Evolutionary conservation across 805 yeast species (phyloP), one percentile per base, ranked within the genome.

Genomic region (Vanderwaltozyma verrucispora): DNA sequence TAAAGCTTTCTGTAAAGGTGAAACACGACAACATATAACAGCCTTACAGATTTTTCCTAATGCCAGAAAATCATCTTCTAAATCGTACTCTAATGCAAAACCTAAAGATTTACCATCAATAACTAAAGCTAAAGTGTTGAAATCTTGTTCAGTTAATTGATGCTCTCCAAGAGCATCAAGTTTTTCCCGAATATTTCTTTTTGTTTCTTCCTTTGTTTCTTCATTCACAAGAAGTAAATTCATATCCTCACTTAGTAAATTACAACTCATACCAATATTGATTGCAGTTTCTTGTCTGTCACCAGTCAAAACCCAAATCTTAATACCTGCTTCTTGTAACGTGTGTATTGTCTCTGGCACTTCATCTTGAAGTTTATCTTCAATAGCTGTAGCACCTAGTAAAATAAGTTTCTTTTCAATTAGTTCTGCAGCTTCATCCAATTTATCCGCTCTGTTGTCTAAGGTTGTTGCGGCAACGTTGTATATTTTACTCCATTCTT

Each of bases 261-360:
- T 86, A 67, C 98, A 94, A 51, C 96, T 85, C 96, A 92, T 87
- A 43, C 98, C 99, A 54, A 92, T 92, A 58, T 92, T 92, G 47
- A 92, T 83, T 1, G 99, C 99, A 12, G 99, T 92, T 59, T 92
- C 99, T 59, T 94, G 99, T 59, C 96, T 74, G 56, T 92, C 99
- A 50, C 99, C 99, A 2, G 99, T 92, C 35, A 92, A 67, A 18
- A 92, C 96, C 99, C 99, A 92, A 14, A 92, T 75, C 58, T 87
- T 89, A 46, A 94, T 88, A 13, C 97, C 97, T 0, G 99, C 99
- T 39, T 82, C 86, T 57, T 94, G 98, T 39, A 92, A 69, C 5
- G 94, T 83, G 47, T 85, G 92, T 43, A 92, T 94, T 1, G 98
- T 87, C 47, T 92, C 98, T 2, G 99, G 97, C 16, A 92, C 99